These are phyloP conservation scores for Quaeritorhiza haematococci DNA, from an alignment of 371 early-diverging fungal genomes.

Conservation along the genomic window DNA sequence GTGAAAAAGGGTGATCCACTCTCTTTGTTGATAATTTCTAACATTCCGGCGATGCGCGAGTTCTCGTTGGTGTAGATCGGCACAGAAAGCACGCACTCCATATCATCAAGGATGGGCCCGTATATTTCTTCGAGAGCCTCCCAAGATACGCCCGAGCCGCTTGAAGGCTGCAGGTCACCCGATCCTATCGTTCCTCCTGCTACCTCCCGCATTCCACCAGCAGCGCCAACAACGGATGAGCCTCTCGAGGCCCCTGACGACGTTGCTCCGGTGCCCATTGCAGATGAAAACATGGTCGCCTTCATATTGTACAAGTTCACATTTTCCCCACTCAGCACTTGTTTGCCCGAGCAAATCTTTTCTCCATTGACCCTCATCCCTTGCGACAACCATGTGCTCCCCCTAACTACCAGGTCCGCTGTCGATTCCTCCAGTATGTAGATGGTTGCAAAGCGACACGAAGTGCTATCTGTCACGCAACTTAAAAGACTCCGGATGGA, in stretches of 20 bases:
- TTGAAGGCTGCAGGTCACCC: too few relatives aligned
- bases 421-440: conserved; percentile 25
- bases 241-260: too few relatives aligned
- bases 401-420: conserved; percentile 12
- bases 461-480: conserved; percentile 16
- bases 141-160: conserved; percentile 21
- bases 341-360: conserved; percentile 9
- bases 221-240: too few relatives aligned
- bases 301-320: conserved; percentile 39
- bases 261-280: too few relatives aligned
- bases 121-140: conserved; percentile 27
- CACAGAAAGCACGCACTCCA: conserved; percentile 31
- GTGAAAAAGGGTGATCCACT: conserved; percentile 29
- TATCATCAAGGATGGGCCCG: conserved; percentile 1
- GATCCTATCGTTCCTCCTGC: too few relatives aligned
- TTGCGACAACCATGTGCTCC: conserved; percentile 20
- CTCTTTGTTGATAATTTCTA: conserved; percentile 39
- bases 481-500: conserved; percentile 15
- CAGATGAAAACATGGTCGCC: too few relatives aligned
- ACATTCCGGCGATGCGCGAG: conserved; percentile 22
- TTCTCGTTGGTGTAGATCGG: conserved; percentile 22
- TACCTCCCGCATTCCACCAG: too few relatives aligned
- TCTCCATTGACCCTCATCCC: conserved; percentile 17
- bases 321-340: conserved; percentile 17
- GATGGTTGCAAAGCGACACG: conserved; percentile 20